Evolutionary conservation across 805 yeast genomes (phyloP).

Genomic region (Metschnikowia sp.): DNA sequence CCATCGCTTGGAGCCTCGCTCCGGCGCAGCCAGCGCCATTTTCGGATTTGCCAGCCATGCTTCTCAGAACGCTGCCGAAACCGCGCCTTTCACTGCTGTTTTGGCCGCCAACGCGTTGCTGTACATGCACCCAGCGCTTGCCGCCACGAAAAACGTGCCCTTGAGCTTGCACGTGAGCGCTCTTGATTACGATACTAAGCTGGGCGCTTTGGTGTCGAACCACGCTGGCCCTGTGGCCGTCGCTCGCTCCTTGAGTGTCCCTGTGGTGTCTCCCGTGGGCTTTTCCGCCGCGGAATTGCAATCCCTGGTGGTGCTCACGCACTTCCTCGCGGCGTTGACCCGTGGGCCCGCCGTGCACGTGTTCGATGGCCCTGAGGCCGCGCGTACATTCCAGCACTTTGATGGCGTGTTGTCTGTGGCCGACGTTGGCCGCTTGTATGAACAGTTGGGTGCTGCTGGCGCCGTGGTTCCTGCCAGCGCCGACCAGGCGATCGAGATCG

Average conservation of each 20-base stretch:
- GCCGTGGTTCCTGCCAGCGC: slow-evolving; percentile 22
- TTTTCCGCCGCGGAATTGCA: slow-evolving; percentile 57
- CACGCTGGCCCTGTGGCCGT: slow-evolving; percentile 57
- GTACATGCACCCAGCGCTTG: slow-evolving; percentile 62
- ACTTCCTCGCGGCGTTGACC: slow-evolving; percentile 50
- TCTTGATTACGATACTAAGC: slow-evolving; percentile 57
- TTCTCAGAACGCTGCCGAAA: neutral
- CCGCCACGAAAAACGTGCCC: slow-evolving; percentile 40
- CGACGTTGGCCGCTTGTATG: slow-evolving; percentile 37
- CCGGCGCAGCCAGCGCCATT: slow-evolving; percentile 80
- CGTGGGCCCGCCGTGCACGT: slow-evolving; percentile 63
- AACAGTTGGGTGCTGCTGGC: slow-evolving; percentile 29
- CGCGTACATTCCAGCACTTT: slow-evolving; percentile 48
- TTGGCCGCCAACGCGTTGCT: slow-evolving; percentile 67
- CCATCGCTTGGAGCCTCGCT: slow-evolving; percentile 64
- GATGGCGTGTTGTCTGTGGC: slow-evolving; percentile 43
- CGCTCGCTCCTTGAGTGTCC: slow-evolving; percentile 61
- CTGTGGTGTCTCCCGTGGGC: slow-evolving; percentile 64
- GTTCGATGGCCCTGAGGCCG: slow-evolving; percentile 74
- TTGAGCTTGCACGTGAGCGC: slow-evolving; percentile 74
- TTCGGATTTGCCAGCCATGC: slow-evolving; percentile 55
- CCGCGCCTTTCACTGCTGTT: slow-evolving; percentile 44
- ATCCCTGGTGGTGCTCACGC: slow-evolving; percentile 59
- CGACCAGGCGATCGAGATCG: slow-evolving; percentile 41
- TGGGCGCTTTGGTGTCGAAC: slow-evolving; percentile 57